phyloP scores from a whole-genome alignment of 1,284 basidiomycete genomes.

The Cutaneotrichosporon arboriforme region DNA sequence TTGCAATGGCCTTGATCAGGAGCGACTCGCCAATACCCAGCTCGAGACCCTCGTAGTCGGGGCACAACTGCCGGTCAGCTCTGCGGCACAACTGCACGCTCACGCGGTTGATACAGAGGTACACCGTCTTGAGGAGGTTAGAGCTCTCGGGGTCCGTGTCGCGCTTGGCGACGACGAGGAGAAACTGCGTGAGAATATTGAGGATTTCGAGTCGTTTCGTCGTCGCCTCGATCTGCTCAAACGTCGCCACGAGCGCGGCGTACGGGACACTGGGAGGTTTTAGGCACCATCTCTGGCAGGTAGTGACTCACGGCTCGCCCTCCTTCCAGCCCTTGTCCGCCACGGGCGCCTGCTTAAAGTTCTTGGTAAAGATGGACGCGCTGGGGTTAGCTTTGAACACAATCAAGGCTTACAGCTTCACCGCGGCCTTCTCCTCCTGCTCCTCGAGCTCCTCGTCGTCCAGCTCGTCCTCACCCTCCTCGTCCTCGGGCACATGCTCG shows the following conservation, averaged over 20 bases:
- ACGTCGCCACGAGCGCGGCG: constrained; percentile 80
- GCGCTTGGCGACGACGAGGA: constrained; percentile 78
- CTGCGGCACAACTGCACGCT: constrained; percentile 28
- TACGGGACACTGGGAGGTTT: constrained; percentile 82
- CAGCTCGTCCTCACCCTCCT: constrained; percentile 45
- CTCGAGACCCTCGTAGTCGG: constrained; percentile 93
- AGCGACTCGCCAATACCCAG: constrained; percentile 94
- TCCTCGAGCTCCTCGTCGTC: constrained; percentile 50
- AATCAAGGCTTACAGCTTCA: constrained; percentile 56
- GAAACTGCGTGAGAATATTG: constrained; percentile 77
- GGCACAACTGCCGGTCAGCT: constrained; percentile 62
- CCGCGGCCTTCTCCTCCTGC: constrained; percentile 56
- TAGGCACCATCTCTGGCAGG: constrained; percentile 5
- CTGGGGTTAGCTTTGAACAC: constrained; percentile 47
- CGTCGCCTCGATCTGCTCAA: constrained; percentile 85
- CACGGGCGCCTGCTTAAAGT: constrained; percentile 63
- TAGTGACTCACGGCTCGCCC: constrained; percentile 66
- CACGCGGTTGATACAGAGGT: constrained; percentile 95
- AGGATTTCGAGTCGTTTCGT: constrained; percentile 95
- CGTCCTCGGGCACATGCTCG: constrained; percentile 48
- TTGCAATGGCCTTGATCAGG: constrained; percentile 89
- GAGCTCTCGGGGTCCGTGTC: constrained; percentile 48
- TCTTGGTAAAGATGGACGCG: constrained; percentile 53
- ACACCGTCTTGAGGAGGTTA: constrained; percentile 82
- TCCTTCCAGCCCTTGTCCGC: constrained; percentile 78